Conservation (phyloP, 2,329 filamentous ascomycete species). For the Elsinoe batatas region DNA sequence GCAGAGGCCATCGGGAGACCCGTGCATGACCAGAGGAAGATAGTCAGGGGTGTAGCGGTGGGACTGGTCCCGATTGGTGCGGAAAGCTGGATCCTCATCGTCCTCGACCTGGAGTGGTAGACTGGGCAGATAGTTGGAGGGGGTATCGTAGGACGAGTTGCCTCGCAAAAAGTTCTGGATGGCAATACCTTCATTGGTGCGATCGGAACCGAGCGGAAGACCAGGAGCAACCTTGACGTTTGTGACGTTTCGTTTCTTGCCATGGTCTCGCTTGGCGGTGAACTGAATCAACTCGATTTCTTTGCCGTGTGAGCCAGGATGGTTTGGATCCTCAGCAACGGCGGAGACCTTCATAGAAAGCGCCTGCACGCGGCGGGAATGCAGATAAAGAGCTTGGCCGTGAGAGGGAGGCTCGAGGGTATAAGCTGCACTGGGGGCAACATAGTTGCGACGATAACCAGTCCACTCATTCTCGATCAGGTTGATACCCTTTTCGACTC, state of each 20-base stretch:
- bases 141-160: slow-evolving; percentile 29
- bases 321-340: slow-evolving; percentile 50
- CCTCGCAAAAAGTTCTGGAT: slow-evolving; percentile 26
- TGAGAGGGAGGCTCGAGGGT: slow-evolving; percentile 54
- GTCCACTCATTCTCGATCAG: slow-evolving; percentile 73
- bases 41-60: slow-evolving; percentile 6
- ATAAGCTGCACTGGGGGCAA: slow-evolving; percentile 74
- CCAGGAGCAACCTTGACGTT: slow-evolving; percentile 58
- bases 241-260: slow-evolving; percentile 62
- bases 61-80: slow-evolving; percentile 4
- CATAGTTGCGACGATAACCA: slow-evolving; percentile 86
- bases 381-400: slow-evolving; percentile 49
- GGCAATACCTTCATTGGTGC: slow-evolving; percentile 43
- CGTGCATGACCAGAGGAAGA: slow-evolving; percentile 4
- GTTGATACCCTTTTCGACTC: slow-evolving; percentile 86
- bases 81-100: not conserved
- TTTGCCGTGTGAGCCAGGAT: slow-evolving; percentile 56
- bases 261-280: slow-evolving; percentile 84
- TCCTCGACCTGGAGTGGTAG: slow-evolving; percentile 11
- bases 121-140: slow-evolving; percentile 32
- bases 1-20: slow-evolving; percentile 13
- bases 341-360: slow-evolving; percentile 82
- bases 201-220: slow-evolving; percentile 21
- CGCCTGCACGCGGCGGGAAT: slow-evolving; percentile 52
- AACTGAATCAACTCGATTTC: slow-evolving; percentile 79